These are phyloP conservation scores for Yamadazyma conglobata DNA, from an alignment of 1,139 yeast genomes.

Conservation along the genomic window DNA sequence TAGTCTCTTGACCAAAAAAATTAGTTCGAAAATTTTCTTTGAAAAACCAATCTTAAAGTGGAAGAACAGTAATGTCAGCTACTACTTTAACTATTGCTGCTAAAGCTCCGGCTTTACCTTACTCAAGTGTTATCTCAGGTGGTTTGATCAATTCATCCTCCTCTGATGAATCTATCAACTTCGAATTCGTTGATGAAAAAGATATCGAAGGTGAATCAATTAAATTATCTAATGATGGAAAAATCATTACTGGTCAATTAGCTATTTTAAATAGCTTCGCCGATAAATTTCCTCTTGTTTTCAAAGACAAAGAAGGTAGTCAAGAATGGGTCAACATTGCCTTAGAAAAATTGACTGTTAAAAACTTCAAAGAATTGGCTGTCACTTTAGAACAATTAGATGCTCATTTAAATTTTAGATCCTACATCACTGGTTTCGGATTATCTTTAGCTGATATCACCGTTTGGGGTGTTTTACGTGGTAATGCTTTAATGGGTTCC, in stretches of 20 bases:
- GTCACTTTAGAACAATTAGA: slow-evolving; percentile 73
- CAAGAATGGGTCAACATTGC: slow-evolving; percentile 70
- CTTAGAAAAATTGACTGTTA: slow-evolving; percentile 63
- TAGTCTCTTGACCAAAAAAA: not conserved
- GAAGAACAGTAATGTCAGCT: slow-evolving; percentile 26
- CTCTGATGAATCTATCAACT: slow-evolving; percentile 46
- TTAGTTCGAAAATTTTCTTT: slow-evolving; percentile 3
- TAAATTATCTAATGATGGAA: slow-evolving; percentile 43
- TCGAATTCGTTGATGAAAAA: slow-evolving; percentile 68
- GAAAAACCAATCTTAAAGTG: no score
- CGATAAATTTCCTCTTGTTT: slow-evolving; percentile 39
- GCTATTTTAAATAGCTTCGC: slow-evolving; percentile 46
- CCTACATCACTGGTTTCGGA: slow-evolving; percentile 67
- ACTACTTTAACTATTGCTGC: slow-evolving; percentile 66
- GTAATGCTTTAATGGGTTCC: slow-evolving; percentile 90
- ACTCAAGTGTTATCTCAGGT: slow-evolving; percentile 77
- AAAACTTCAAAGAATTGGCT: slow-evolving; percentile 83
- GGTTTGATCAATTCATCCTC: slow-evolving; percentile 59
- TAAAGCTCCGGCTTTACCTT: slow-evolving; percentile 80
- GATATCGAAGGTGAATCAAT: slow-evolving; percentile 40
- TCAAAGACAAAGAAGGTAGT: slow-evolving; percentile 30
- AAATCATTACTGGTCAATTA: slow-evolving; percentile 41
- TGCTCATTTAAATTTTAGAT: slow-evolving; percentile 77
- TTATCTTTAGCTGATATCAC: slow-evolving; percentile 79
- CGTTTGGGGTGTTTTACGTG: slow-evolving; percentile 90